Percentiles rank a stretch among this genome's conserved stretches.
phyloP scores from a whole-genome alignment of 805 yeast genomes.

The Wickerhamiella cacticola region DNA sequence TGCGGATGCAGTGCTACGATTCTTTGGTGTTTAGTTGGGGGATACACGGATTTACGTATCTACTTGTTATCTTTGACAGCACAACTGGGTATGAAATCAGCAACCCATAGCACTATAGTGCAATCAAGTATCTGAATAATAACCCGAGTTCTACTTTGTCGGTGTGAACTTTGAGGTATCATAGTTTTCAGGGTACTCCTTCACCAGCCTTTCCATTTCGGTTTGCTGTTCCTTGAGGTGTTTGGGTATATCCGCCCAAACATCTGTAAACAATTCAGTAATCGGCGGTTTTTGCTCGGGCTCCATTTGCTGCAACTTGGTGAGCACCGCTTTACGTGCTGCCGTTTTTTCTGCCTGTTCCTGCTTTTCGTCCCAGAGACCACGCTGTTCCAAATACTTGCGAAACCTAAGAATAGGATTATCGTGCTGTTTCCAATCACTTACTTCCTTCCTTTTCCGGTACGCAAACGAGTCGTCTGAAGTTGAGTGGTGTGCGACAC shows the following conservation, averaged over 20 bases:
- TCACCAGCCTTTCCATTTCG: conserved; percentile 25
- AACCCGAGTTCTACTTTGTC: conserved; percentile 24
- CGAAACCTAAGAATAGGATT: conserved; percentile 28
- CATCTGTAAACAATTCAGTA: conserved; percentile 23
- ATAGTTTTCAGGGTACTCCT: conserved; percentile 25
- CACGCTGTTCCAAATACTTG: conserved; percentile 25
- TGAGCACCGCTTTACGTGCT: conserved; percentile 22
- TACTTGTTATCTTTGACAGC: too few species aligned
- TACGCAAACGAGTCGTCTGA: conserved; percentile 30
- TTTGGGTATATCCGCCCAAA: conserved; percentile 21
- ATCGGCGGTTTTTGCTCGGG: conserved; percentile 25
- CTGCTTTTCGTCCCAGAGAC: conserved; percentile 26
- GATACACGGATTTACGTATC: too few species aligned
- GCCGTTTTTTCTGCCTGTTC: conserved; percentile 22
- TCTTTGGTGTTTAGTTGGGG: too few species aligned
- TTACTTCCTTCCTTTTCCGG: conserved; percentile 27
- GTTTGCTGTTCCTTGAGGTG: conserved; percentile 22
- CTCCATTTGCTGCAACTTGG: conserved; percentile 26
- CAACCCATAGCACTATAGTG: too few species aligned
- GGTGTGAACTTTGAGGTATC: conserved; percentile 16
- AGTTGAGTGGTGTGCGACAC: conserved; percentile 30
- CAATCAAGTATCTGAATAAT: too few species aligned
- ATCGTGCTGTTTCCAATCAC: conserved; percentile 28
- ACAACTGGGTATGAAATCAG: too few species aligned
- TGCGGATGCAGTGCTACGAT: too few species aligned